Base-by-base conservation (phyloP, 1,139 yeast species). In the Scheffersomyces illinoinensis region DNA sequence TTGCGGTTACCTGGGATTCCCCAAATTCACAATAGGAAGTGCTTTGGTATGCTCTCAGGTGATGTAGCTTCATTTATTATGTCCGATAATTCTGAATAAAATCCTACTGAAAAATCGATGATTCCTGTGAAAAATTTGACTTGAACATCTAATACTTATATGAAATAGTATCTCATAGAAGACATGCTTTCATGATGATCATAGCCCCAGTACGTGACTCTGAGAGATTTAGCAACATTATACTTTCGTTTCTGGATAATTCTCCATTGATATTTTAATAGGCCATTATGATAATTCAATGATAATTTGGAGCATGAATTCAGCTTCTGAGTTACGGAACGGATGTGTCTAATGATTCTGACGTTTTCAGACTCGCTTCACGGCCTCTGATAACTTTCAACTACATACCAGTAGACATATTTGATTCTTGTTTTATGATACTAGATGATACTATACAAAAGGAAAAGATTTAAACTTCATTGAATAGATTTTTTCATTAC, bases 341-440 rank as follows among this genome's bases (percentile, higher is more conserved):
- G 18, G n/a, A 20, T n/a, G n/a, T 4, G 10, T 24, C 6, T 24
- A 49, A n/a, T 49, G 24, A 10, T 49, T n/a, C n/a, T 20, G 24
- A 18, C 51, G 7, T 6, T 14, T 14, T 49, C 24, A 33, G 43
- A 33, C 43, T 33, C 43, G 43, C 43, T 14, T 33, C 43, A 33
- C 43, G 14, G 43, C 12, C 43, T 33, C 43, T 33, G 43, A 33
- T 33, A 33, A 33, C 43, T 33, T 33, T 14, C 43, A 33, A 10
- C 21, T 55, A 66, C 68, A 64, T 66, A 66, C 68, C 68, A 66
- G 68, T 56, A 66, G 68, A 66, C 68, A 66, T 65, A 54, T 61
- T 64, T 64, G 64, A 64, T 61, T 61, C 57, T 57, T 69, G 72
- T 71, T 69, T 69, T 70, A 68, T 69, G 64, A 70, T 67, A 61